Percentiles rank a stretch among this genome's conserved stretches.
Conservation (phyloP, 176 grass and related monocot species). For the Elaeis guineensis region DNA sequence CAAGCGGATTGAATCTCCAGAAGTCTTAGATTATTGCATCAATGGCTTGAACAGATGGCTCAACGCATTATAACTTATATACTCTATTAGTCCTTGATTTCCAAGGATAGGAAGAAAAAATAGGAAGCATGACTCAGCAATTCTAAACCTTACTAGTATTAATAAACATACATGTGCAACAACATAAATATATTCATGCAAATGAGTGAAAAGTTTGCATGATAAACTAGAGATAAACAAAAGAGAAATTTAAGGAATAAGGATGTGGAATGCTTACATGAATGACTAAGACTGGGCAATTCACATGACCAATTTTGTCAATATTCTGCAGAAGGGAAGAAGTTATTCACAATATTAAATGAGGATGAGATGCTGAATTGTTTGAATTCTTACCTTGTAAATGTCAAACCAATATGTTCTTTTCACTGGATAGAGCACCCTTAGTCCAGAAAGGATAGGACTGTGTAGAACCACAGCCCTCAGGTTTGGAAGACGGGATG, state of each 20-base stretch:
- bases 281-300: constrained; percentile 12
- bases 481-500: constrained; percentile 3
- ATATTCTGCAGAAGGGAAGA: constrained; percentile 8
- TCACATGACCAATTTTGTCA: constrained; percentile 17
- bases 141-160: no score
- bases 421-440: constrained; percentile 14
- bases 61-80: no score
- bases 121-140: no score
- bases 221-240: no score
- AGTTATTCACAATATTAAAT: background rate
- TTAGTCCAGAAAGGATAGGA: constrained; percentile 19
- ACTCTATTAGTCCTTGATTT: no score
- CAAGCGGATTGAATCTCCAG: no score
- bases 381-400: constrained; percentile 11
- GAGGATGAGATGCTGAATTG: background rate
- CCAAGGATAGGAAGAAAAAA: no score
- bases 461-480: constrained; percentile 19
- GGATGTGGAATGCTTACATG: constrained; percentile 6
- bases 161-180: no score
- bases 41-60: no score
- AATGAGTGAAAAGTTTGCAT: no score
- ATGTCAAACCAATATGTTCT: constrained; percentile 21
- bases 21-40: no score
- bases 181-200: no score
- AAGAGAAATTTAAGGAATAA: background rate